These are phyloP conservation scores for Paraurostyla sp. DNA, from an alignment of 73 alveolate species.

Conservation along the genomic window DNA sequence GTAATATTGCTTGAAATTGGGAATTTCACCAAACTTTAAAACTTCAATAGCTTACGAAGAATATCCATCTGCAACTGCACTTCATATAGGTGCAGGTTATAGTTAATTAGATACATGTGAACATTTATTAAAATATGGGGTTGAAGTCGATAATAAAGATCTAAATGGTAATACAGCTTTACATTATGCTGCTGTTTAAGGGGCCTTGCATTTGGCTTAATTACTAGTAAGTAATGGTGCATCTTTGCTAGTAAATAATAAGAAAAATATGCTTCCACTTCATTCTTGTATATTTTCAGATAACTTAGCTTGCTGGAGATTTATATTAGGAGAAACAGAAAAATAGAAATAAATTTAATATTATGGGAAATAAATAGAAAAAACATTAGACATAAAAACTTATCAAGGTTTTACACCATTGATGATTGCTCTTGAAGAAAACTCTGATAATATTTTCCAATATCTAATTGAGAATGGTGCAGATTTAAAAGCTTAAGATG, in stretches of 20 bases:
- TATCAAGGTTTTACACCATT: constrained; percentile 57
- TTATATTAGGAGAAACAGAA: constrained; percentile 43
- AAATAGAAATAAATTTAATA: constrained; percentile 25
- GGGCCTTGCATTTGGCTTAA: constrained; percentile 32
- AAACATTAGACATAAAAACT: constrained; percentile 15
- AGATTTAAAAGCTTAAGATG: constrained; percentile 58
- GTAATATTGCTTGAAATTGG: constrained; percentile 61
- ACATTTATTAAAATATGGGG: constrained; percentile 31
- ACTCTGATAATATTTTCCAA: constrained; percentile 68
- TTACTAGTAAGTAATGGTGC: constrained; percentile 17
- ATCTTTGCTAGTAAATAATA: constrained; percentile 5
- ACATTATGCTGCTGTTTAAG: constrained; percentile 74
- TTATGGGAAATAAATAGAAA: constrained; percentile 11
- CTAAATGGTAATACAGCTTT: constrained; percentile 71
- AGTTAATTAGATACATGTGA: constrained; percentile 57
- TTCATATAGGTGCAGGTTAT: constrained; percentile 74
- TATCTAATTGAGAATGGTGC: constrained; percentile 28
- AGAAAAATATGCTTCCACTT: constrained; percentile 53
- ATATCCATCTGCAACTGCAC: constrained; percentile 73
- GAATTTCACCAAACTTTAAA: constrained; percentile 53
- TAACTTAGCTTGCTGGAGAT: constrained; percentile 36
- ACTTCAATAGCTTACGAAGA: constrained; percentile 66
- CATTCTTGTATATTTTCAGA: constrained; percentile 69
- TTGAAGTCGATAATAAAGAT: constrained; percentile 55
- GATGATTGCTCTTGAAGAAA: constrained; percentile 65